Base-by-base conservation (phyloP, 257 asterid genomes). In the Salvia miltiorrhiza region DNA sequence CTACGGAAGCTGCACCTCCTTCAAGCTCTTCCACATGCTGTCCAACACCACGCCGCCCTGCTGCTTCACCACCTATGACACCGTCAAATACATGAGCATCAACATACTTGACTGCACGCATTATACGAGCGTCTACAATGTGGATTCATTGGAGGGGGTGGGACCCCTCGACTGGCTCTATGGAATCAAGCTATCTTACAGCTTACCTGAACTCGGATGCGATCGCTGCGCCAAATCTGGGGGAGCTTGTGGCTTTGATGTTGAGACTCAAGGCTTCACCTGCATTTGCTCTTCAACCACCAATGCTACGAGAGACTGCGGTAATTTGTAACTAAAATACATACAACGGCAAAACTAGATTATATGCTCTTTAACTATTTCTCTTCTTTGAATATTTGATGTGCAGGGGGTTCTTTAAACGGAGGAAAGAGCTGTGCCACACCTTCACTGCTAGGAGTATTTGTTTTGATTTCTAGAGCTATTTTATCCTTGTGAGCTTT, bases 41-140 rank as follows among this genome's bases (percentile, higher is more conserved):
- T 79, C 88, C 5, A 81, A 78, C 50, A 10, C 72, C 26, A 75
- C 88, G 19, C 96, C 98, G 7, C 87, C 90, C 2, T 92, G 98
- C 75, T 92, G 98, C 76, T 92, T 87, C 64, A 92, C 98, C 21
- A 73, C 81, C 19, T 92, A 87, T 80, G 82, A 77, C 19, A 92
- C 97, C 5, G 68, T 92, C 63, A 86, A 61, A 79, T 92, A 73
- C 79, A 92, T 92, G 98, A 88, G 89, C 82, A 87, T 92, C 85
- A 85, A 92, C 41, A 88, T 92, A 72, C 73, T 92, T 74, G 98
- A 89, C 76, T 92, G 97, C 73, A 72, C 95, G 12, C 98, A 92
- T 71, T 92, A 92, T 56, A 92, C 98, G 0, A 86, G 86, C 37
- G 88, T 90, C 48, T 92, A 90, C 60, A 84, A 86, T 33, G 89